These are phyloP conservation scores for Echites panduratus DNA, from an alignment of 257 asterid species.

Conservation along the genomic window DNA sequence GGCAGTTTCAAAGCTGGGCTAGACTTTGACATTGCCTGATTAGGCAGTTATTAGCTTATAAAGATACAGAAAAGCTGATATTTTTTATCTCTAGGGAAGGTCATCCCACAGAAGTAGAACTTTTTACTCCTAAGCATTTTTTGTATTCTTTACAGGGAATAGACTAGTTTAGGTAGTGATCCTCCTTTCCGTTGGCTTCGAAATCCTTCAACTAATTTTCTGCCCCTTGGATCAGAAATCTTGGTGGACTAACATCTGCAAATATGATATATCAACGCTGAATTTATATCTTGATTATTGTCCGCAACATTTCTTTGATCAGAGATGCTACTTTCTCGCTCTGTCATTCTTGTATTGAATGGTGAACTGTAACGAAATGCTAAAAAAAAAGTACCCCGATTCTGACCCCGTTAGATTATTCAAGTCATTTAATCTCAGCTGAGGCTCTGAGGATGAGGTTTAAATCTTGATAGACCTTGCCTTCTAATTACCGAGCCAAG, in stretches of 20 bases:
- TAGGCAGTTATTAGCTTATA: conserved; percentile 3
- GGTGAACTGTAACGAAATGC: too few species aligned
- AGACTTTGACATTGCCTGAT: conserved; percentile 4
- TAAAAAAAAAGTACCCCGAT: too few species aligned
- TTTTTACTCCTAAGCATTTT: background rate
- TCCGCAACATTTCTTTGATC: background rate
- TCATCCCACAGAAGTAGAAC: background rate
- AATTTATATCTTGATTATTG: background rate
- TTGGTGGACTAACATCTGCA: background rate
- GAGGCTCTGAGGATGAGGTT: too few species aligned
- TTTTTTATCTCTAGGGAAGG: conserved; percentile 3
- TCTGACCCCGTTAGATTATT: too few species aligned
- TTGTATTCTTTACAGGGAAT: conserved; percentile 15
- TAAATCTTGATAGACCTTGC: too few species aligned
- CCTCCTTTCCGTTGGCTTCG: background rate
- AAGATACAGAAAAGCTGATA: conserved; percentile 13
- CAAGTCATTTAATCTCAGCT: too few species aligned
- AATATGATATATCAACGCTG: background rate
- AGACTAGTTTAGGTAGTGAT: conserved; percentile 1
- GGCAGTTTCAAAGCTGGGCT: conserved; percentile 15
- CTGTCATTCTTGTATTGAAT: background rate
- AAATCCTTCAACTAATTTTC: background rate
- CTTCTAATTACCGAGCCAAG: too few species aligned
- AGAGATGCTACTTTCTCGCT: background rate
- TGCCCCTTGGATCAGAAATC: conserved; percentile 4